Conservation (phyloP, 371 early-diverging fungal genomes). For the Mortierella sp. region DNA sequence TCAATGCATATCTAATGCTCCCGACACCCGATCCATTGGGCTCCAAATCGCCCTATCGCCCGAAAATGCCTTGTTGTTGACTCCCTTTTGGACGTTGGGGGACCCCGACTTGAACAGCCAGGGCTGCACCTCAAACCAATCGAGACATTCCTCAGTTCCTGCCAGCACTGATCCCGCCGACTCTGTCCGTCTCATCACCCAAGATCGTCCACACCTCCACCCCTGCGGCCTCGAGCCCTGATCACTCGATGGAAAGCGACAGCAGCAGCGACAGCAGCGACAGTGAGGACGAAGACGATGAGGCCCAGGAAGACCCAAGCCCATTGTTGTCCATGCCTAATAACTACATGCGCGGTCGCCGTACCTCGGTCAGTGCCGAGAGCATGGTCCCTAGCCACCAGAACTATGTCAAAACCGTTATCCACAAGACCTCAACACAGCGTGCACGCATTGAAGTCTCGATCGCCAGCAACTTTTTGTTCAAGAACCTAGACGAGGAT, state of each 20-base stretch:
- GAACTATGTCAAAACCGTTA: conserved; percentile 79
- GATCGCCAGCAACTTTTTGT: conserved; percentile 88
- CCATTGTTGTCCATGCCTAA: conserved; percentile 57
- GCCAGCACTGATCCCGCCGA: conserved; percentile 9
- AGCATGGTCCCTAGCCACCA: conserved; percentile 90
- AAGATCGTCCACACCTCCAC: conserved; percentile 15
- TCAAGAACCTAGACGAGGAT: conserved; percentile 91
- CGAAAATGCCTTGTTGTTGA: too few species aligned
- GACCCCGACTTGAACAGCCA: background rate
- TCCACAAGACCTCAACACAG: conserved; percentile 86
- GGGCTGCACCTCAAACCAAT: background rate
- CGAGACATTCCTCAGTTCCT: conserved; percentile 20
- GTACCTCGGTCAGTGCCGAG: conserved; percentile 94
- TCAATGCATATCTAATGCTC: too few species aligned
- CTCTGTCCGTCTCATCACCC: conserved; percentile 20
- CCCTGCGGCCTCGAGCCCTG: conserved; percentile 28
- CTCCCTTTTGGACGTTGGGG: too few species aligned
- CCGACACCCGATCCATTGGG: too few species aligned
- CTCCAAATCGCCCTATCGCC: too few species aligned
- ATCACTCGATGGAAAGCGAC: conserved; percentile 38
- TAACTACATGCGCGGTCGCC: conserved; percentile 74
- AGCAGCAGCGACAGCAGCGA: conserved; percentile 19
- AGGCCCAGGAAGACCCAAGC: conserved; percentile 63
- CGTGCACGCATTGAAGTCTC: conserved; percentile 78
- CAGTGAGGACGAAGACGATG: conserved; percentile 42